Percentiles rank a stretch among this genome's conserved stretches.
Evolutionary conservation across 345 rosid genomes (phyloP).

Genomic region (Acer saccharum): DNA sequence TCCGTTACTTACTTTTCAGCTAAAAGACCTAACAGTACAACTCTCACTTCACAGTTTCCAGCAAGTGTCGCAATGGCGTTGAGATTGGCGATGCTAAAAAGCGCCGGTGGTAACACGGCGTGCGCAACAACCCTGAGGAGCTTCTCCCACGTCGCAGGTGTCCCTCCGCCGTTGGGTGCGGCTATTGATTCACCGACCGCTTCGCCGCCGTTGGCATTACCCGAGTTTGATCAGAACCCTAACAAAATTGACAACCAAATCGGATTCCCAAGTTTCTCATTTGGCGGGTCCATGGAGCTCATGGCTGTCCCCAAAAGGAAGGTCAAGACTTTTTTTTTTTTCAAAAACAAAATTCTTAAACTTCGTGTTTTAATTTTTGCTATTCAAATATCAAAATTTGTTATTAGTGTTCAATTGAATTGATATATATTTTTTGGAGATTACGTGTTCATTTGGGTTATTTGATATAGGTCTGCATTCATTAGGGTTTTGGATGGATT

Average conservation of each 20-base stretch:
- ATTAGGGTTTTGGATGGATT: slow-evolving; percentile 3
- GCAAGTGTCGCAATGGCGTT: slow-evolving; percentile 45
- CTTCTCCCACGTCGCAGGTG: slow-evolving; percentile 41
- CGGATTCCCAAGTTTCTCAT: slow-evolving; percentile 47
- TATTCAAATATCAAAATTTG: background rate
- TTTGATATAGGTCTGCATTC: no score
- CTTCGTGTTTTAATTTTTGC: background rate
- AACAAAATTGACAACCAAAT: slow-evolving; percentile 31
- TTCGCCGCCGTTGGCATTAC: slow-evolving; percentile 39
- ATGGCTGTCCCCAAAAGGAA: slow-evolving; percentile 95
- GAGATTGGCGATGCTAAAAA: slow-evolving; percentile 48
- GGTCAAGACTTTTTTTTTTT: slow-evolving; percentile 31
- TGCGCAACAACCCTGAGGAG: slow-evolving; percentile 34
- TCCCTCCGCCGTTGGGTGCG: slow-evolving; percentile 43
- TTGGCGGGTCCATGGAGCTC: slow-evolving; percentile 74
- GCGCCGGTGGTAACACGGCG: slow-evolving; percentile 28
- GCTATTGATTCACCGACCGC: slow-evolving; percentile 27
- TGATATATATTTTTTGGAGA: background rate
- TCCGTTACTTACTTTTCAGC: background rate
- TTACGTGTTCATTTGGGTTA: background rate
- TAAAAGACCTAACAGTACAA: background rate
- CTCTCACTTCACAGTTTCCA: background rate
- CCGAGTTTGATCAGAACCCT: slow-evolving; percentile 42
- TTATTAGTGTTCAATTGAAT: background rate
- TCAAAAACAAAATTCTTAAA: background rate